Conservation (phyloP, 2,329 filamentous ascomycete species). For the Endoconidiophora laricicola region DNA sequence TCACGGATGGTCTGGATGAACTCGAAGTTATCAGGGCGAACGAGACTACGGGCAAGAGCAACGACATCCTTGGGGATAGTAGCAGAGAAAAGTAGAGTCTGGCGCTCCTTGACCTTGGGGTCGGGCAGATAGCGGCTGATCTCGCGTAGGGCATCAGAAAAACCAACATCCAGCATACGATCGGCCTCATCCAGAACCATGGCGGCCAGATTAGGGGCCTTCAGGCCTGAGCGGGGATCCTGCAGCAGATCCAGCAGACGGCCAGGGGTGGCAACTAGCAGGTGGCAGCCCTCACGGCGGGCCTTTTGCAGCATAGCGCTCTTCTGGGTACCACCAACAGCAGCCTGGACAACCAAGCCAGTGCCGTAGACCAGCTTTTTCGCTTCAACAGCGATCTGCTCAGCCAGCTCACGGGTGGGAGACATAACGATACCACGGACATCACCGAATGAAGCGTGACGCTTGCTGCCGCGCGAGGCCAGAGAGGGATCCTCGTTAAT, state of each 20-base stretch:
- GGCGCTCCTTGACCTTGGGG: slow-evolving; percentile 46
- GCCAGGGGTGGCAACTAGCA: slow-evolving; percentile 81
- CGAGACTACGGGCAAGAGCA: slow-evolving; percentile 56
- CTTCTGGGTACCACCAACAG: slow-evolving; percentile 89
- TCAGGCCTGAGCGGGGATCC: slow-evolving; percentile 45
- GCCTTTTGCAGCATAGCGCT: slow-evolving; percentile 47
- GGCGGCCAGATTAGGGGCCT: slow-evolving; percentile 69
- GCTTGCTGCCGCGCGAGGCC: slow-evolving; percentile 25
- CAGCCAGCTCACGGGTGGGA: slow-evolving; percentile 64
- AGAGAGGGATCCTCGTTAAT: slow-evolving; percentile 46
- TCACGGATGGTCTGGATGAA: slow-evolving; percentile 78
- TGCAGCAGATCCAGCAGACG: slow-evolving; percentile 67
- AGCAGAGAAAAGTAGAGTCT: slow-evolving; percentile 90
- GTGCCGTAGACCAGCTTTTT: slow-evolving; percentile 47
- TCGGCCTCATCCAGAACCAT: slow-evolving; percentile 95
- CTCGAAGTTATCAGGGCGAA: slow-evolving; percentile 65
- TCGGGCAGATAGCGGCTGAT: slow-evolving; percentile 49
- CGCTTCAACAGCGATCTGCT: slow-evolving; percentile 70
- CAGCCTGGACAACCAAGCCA: slow-evolving; percentile 50
- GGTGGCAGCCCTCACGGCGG: slow-evolving; percentile 61
- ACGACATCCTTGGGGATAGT: slow-evolving; percentile 79
- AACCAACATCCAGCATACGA: slow-evolving; percentile 93
- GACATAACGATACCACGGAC: slow-evolving; percentile 59
- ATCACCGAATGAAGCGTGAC: slow-evolving; percentile 32
- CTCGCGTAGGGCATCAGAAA: slow-evolving; percentile 45